Percentiles rank a stretch among this genome's conserved stretches.
phyloP scores from a whole-genome alignment of 2,329 filamentous ascomycete species.

The Scortechinia acanthostroma region DNA sequence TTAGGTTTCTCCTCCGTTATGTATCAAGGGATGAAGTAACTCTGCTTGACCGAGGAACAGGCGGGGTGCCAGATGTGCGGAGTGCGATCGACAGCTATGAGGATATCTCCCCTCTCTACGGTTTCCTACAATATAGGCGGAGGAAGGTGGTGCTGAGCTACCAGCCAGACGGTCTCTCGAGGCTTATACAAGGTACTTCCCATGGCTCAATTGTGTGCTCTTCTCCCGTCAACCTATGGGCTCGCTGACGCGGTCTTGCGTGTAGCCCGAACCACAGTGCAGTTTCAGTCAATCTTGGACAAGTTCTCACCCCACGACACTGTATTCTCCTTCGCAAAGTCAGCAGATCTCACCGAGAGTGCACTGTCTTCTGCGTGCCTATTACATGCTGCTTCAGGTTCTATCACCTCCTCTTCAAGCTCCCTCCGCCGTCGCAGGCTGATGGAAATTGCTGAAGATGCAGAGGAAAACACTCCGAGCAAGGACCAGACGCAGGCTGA shows the following conservation, averaged over 20 bases:
- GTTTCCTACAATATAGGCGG: slow-evolving; percentile 81
- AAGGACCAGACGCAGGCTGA: neutral
- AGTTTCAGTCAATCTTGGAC: slow-evolving; percentile 62
- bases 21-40: slow-evolving; percentile 80
- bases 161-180: slow-evolving; percentile 81
- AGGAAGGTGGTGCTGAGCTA: slow-evolving; percentile 90
- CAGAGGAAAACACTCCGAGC: slow-evolving; percentile 55
- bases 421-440: slow-evolving; percentile 71
- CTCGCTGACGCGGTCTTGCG: slow-evolving; percentile 2
- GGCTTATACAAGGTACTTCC: slow-evolving; percentile 76
- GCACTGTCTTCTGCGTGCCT: slow-evolving; percentile 83
- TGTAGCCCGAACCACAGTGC: slow-evolving; percentile 73
- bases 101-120: slow-evolving; percentile 82
- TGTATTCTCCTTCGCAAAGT: slow-evolving; percentile 66
- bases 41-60: slow-evolving; percentile 68
- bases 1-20: slow-evolving; percentile 92
- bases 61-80: slow-evolving; percentile 78
- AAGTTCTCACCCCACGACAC: slow-evolving; percentile 81
- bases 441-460: slow-evolving; percentile 90
- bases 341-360: slow-evolving; percentile 78
- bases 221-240: no score
- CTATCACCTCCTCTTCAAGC: slow-evolving; percentile 76
- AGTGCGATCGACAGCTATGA: slow-evolving; percentile 71
- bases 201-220: neutral
- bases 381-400: slow-evolving; percentile 78